These are phyloP conservation scores for Lachnellula arida DNA, from an alignment of 2,329 filamentous ascomycete genomes.

Conservation along the genomic window DNA sequence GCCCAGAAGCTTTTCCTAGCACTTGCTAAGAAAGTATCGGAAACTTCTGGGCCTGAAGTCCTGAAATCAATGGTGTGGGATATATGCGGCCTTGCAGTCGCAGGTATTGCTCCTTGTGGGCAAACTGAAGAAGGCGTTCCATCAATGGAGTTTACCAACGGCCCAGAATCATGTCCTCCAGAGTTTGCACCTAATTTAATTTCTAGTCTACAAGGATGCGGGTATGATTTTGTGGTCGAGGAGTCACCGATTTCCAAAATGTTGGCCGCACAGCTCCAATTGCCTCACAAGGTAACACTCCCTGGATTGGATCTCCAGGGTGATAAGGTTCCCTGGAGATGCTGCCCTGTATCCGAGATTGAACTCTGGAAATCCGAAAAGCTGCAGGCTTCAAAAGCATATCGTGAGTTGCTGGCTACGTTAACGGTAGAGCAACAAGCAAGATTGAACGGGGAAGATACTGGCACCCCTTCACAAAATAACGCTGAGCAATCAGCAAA, in stretches of 20 bases:
- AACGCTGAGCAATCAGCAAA: too few relatives aligned
- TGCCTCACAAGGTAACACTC: background rate
- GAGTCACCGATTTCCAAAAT: background rate
- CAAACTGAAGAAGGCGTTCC: background rate
- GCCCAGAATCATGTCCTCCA: background rate
- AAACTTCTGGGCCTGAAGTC: background rate
- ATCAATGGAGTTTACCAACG: background rate
- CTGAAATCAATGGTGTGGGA: background rate
- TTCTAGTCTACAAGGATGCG: background rate
- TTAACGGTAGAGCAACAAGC: background rate
- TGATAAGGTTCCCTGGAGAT: background rate
- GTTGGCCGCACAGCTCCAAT: background rate
- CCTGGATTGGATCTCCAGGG: too few relatives aligned
- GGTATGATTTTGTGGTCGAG: background rate
- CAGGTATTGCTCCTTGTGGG: background rate
- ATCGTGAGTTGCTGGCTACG: background rate
- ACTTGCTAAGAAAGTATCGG: background rate
- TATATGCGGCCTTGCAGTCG: background rate
- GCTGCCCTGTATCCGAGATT: background rate
- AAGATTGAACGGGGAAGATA: background rate
- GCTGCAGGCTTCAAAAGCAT: background rate
- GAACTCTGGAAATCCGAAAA: background rate
- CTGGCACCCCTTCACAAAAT: too few relatives aligned
- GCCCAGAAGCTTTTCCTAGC: background rate
- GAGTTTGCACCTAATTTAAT: background rate